phyloP scores from a whole-genome alignment of 306 rosid species.

The Purshia tridentata region DNA sequence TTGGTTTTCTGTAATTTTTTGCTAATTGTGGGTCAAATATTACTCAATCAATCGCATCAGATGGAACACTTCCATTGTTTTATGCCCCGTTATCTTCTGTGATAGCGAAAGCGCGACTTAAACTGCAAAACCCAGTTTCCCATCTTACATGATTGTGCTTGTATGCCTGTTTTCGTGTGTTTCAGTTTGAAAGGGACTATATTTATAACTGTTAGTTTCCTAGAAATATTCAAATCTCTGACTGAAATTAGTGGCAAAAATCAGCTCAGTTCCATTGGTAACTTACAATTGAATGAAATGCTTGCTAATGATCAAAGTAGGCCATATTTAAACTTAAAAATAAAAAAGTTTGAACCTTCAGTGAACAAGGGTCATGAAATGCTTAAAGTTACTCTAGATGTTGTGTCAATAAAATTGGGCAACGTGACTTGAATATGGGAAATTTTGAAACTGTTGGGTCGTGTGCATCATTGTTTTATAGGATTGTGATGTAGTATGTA shows the following conservation, averaged over 20 bases:
- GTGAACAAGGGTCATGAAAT: neutral
- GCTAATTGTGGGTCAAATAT: neutral
- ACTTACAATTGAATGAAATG: neutral
- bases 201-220: neutral
- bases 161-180: neutral
- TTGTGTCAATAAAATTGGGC: neutral
- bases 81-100: neutral
- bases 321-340: neutral
- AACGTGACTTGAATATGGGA: neutral
- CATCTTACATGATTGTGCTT: neutral
- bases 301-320: neutral
- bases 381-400: neutral
- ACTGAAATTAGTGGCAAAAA: neutral
- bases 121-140: slow-evolving; percentile 6
- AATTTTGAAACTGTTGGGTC: neutral
- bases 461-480: neutral
- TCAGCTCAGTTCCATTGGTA: neutral
- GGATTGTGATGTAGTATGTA: neutral
- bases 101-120: neutral
- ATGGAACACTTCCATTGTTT: neutral
- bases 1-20: neutral
- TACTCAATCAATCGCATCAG: neutral
- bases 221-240: neutral
- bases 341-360: neutral
- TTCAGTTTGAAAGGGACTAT: neutral